These are phyloP conservation scores for Volvox africanus DNA, from an alignment of 139 green algal genomes.

Conservation along the genomic window DNA sequence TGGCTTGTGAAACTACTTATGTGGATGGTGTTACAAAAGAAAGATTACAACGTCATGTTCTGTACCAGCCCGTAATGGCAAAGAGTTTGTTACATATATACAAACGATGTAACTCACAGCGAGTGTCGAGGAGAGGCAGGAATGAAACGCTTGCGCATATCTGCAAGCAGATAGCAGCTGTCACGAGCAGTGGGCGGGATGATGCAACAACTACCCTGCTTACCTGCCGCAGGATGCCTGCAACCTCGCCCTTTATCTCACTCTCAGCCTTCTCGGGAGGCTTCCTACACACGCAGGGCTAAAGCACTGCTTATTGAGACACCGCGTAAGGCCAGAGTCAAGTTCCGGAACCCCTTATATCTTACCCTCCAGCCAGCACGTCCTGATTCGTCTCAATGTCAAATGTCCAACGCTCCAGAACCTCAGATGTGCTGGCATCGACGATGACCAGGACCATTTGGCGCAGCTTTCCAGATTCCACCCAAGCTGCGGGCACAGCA, in stretches of 20 bases:
- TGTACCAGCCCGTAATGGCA: no score
- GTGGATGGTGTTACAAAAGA: no score
- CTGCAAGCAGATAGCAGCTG: slow-evolving; percentile 57
- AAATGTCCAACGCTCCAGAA: slow-evolving; percentile 97
- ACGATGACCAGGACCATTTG: slow-evolving; percentile 95
- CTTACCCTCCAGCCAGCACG: slow-evolving; percentile 71
- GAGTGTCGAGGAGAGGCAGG: slow-evolving; percentile 91
- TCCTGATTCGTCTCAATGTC: slow-evolving; percentile 91
- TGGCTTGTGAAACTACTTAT: no score
- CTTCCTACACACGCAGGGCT: slow-evolving; percentile 52
- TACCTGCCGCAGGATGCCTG: slow-evolving; percentile 92
- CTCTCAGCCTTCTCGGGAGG: slow-evolving; percentile 84
- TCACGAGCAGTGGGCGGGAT: not conserved
- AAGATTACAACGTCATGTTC: no score
- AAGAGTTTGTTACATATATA: no score
- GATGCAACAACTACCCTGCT: not conserved
- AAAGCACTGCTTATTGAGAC: not conserved
- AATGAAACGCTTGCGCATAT: slow-evolving; percentile 97
- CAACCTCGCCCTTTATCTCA: slow-evolving; percentile 91
- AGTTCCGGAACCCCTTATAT: not conserved
- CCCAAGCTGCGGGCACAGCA: slow-evolving; percentile 83
- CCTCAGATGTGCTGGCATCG: slow-evolving; percentile 71
- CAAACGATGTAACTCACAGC: slow-evolving; percentile 70
- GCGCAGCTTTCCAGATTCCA: slow-evolving; percentile 86
- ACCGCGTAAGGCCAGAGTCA: not conserved